Base-by-base conservation (phyloP, 2,329 filamentous ascomycete genomes). In the Alternaria burnsii region DNA sequence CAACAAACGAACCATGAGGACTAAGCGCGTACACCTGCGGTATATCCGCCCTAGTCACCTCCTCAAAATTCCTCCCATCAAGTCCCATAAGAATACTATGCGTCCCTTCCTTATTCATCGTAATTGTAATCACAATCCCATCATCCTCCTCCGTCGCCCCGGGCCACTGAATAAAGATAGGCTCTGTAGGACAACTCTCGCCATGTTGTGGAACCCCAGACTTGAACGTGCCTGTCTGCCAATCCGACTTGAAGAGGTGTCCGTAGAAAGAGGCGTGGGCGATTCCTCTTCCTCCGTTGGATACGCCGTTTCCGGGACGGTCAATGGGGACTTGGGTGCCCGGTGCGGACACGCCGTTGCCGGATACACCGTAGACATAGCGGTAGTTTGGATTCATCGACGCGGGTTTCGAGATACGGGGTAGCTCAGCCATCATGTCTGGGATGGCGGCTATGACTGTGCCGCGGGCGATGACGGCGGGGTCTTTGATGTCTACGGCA, bases 1-100 rank as follows among this genome's bases (percentile, higher is more conserved):
- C 51, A 53, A 53, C 24, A 53, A 53, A 53, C 36, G 34, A 53
- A 4, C 38, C 51, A 12, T 53, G 51, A 11, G 51, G 38, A n/a
- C 51, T 26, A 2, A 53, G 12, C 36, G 51, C 3, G 26, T 53
- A 53, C 16, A 43, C 51, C 38, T 53, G 51, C 9, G 51, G 24
- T 38, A 28, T 43, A 32, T 43, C 34, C 22, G 36, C 51, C n/a
- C 51, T 53, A 1, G 38, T 38, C 2, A 53, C 51, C 38, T 53
- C 51, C 36, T 53, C 51, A 2, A 53, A 53, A 2, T 26, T 53
- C n/a, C 20, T 28, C 5, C 26, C 38, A 43, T 53, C 51, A 20
- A 53, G 36, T n/a, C 38, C 51, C 14, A 53, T 20, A 34, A 53
- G 51, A 12, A 44, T 22, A 12, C 51, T 53, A 34, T 53, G 20